Evolutionary conservation across 2,329 filamentous ascomycete species (phyloP).

Genomic region (Leptodontidium sp.): DNA sequence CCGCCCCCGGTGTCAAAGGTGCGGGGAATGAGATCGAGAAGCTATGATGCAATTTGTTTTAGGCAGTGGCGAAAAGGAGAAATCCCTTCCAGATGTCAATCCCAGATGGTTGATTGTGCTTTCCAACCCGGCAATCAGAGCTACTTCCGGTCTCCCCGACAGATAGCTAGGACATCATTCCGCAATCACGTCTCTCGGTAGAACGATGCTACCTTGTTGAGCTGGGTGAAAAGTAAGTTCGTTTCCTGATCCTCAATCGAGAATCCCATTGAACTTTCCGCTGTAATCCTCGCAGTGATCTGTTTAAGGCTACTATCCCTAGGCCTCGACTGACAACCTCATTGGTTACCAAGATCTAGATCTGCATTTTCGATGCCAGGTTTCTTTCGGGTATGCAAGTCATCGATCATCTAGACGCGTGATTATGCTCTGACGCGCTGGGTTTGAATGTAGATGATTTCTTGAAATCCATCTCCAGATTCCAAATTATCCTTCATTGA

Average conservation of each 20-base stretch:
- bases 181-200: not conserved
- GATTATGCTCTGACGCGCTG: too few species aligned
- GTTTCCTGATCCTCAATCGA: too few species aligned
- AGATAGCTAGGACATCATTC: not conserved
- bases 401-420: conserved; percentile 4
- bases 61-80: not conserved
- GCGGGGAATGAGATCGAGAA: not conserved
- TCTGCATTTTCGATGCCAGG: not conserved
- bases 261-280: not conserved
- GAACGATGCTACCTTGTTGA: not conserved
- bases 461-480: not conserved
- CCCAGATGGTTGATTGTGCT: not conserved
- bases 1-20: not conserved
- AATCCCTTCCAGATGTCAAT: not conserved
- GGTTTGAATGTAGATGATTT: not conserved
- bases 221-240: conserved; percentile 2
- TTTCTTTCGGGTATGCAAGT: conserved; percentile 14
- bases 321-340: not conserved
- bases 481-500: not conserved
- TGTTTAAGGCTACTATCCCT: not conserved
- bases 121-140: not conserved
- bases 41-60: conserved; percentile 18
- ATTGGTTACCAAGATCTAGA: conserved; percentile 9
- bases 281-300: conserved; percentile 20
- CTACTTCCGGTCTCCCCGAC: not conserved